These are phyloP conservation scores for Claviceps maximensis DNA, from an alignment of 2,329 filamentous ascomycete genomes.

Conservation along the genomic window DNA sequence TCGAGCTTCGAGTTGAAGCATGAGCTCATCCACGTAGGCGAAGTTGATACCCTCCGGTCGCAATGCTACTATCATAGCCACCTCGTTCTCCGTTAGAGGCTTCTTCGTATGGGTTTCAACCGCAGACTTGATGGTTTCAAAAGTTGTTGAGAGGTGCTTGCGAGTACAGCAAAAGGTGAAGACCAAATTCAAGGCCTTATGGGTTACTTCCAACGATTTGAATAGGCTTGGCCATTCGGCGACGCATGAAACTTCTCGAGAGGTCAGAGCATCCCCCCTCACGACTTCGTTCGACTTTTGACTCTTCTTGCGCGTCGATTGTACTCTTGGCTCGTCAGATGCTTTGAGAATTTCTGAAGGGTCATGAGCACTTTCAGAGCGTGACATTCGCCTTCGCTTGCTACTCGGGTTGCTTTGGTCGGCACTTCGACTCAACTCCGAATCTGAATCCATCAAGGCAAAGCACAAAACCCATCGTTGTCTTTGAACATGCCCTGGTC, in stretches of 20 bases:
- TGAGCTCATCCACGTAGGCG: conserved; percentile 71
- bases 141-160: conserved; percentile 83
- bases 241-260: conserved; percentile 2
- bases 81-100: conserved; percentile 58
- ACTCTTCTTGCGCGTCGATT: background rate
- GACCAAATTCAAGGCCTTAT: conserved; percentile 79
- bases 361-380: background rate
- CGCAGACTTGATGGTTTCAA: conserved; percentile 72
- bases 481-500: background rate
- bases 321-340: background rate
- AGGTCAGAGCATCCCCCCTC: background rate
- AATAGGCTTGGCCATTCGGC: conserved; percentile 63
- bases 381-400: background rate
- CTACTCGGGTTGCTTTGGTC: background rate
- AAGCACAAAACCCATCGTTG: background rate
- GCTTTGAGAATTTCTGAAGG: background rate
- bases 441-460: background rate
- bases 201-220: conserved; percentile 57
- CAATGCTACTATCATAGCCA: conserved; percentile 67
- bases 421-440: background rate
- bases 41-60: conserved; percentile 72
- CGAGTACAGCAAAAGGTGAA: conserved; percentile 91
- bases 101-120: conserved; percentile 73
- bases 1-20: conserved; percentile 67
- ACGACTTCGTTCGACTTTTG: background rate